Conservation (phyloP, 116 monocot species). For the Zostera marina region DNA sequence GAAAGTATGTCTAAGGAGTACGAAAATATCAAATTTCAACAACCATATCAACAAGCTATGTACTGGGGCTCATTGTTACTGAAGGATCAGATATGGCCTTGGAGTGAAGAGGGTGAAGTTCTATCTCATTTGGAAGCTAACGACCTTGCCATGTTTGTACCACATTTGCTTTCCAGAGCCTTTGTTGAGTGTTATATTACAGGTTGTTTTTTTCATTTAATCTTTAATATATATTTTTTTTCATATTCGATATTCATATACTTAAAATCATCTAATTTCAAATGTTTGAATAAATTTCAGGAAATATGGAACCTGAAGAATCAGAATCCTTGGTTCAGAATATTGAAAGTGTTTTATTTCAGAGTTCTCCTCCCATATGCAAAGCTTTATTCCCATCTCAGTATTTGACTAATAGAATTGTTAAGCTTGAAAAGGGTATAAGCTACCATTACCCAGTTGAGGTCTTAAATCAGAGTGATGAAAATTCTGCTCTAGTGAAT, state of each 20-base stretch:
- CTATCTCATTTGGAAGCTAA: slow-evolving; percentile 50
- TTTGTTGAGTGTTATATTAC: slow-evolving; percentile 71
- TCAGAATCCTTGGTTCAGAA: slow-evolving; percentile 43
- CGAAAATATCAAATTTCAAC: slow-evolving; percentile 73
- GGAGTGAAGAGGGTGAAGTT: slow-evolving; percentile 58
- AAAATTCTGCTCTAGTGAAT: slow-evolving; percentile 74
- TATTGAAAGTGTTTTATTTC: slow-evolving; percentile 58
- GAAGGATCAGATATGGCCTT: slow-evolving; percentile 63
- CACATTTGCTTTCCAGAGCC: slow-evolving; percentile 39
- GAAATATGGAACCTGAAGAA: slow-evolving; percentile 59
- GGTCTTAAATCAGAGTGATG: slow-evolving; percentile 54
- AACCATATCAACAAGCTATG: slow-evolving; percentile 78
- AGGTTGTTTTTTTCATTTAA: slow-evolving; percentile 25
- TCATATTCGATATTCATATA: background rate
- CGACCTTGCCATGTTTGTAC: slow-evolving; percentile 39
- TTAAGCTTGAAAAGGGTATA: slow-evolving; percentile 72
- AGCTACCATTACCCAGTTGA: slow-evolving; percentile 37
- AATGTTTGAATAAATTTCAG: slow-evolving; percentile 14
- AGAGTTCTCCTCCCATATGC: slow-evolving; percentile 25
- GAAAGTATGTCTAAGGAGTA: slow-evolving; percentile 63
- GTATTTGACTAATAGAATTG: slow-evolving; percentile 61
- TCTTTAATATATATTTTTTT: background rate
- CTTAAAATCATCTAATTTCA: background rate
- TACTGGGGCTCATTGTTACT: slow-evolving; percentile 64
- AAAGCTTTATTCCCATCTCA: slow-evolving; percentile 71